phyloP scores from a whole-genome alignment of 2,329 filamentous ascomycete genomes.

The Colletotrichum godetiae region DNA sequence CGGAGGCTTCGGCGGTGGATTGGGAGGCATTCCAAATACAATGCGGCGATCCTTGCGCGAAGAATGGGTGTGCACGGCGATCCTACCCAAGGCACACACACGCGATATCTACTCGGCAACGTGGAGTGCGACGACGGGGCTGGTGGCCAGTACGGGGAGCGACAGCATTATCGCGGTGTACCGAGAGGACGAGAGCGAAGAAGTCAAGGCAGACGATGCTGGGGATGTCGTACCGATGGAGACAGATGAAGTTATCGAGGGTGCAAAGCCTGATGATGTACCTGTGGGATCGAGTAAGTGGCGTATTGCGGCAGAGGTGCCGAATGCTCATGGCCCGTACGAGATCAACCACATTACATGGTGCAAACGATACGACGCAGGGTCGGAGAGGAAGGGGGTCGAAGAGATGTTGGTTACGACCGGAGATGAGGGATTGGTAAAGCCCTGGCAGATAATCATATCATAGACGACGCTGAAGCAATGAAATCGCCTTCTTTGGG shows the following conservation, averaged over 20 bases:
- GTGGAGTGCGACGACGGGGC: constrained; percentile 83
- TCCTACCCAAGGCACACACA: constrained; percentile 81
- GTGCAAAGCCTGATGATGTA: constrained; percentile 15
- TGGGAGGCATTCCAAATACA: constrained; percentile 84
- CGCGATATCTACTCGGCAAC: constrained; percentile 85
- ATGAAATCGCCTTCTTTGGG: neutral
- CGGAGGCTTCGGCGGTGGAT: constrained; percentile 48
- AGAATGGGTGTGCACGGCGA: constrained; percentile 82
- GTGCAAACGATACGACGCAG: constrained; percentile 82
- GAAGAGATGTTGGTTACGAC: constrained; percentile 93
- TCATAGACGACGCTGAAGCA: constrained; percentile 8
- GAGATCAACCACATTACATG: constrained; percentile 94
- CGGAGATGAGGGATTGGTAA: constrained; percentile 90
- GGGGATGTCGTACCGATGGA: neutral
- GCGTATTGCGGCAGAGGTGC: constrained; percentile 75
- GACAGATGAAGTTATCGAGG: constrained; percentile 27
- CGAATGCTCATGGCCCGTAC: constrained; percentile 88
- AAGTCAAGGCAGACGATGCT: neutral
- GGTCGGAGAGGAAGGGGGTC: constrained; percentile 60
- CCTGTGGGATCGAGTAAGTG: constrained; percentile 60
- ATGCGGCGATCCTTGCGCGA: constrained; percentile 84
- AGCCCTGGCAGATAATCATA: constrained; percentile 76
- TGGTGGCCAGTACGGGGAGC: constrained; percentile 88
- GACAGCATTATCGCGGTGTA: constrained; percentile 88
- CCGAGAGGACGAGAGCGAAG: constrained; percentile 61